These are phyloP conservation scores for Zizania latifolia DNA, from an alignment of 176 grass and related monocot species.

Conservation along the genomic window DNA sequence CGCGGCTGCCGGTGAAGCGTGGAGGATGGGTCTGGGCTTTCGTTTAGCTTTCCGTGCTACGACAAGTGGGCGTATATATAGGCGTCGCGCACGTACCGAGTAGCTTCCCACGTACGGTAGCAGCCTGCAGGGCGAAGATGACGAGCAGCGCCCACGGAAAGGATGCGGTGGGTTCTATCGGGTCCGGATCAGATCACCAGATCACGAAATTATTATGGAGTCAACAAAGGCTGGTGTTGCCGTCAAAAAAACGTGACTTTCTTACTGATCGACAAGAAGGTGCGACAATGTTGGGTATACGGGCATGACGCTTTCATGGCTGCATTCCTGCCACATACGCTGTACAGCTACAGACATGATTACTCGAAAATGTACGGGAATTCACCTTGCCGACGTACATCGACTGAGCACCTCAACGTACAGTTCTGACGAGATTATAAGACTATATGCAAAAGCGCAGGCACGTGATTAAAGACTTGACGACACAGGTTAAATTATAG, in stretches of 20 bases:
- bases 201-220: neutral
- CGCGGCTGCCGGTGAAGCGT: neutral
- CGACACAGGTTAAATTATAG: neutral
- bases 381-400: no score
- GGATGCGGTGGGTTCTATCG: neutral
- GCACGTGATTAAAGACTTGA: neutral
- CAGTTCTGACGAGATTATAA: neutral
- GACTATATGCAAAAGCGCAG: neutral
- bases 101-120: slow-evolving; percentile 20
- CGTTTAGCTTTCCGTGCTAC: neutral
- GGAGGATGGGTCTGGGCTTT: neutral
- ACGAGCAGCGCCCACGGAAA: neutral
- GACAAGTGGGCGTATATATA: slow-evolving; percentile 13
- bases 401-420: no score
- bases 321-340: neutral
- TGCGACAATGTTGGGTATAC: neutral
- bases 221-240: neutral
- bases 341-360: neutral
- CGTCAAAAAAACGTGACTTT: neutral
- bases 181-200: neutral
- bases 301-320: no score
- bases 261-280: neutral
- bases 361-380: no score
- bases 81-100: neutral
- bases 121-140: neutral